A percentile compares a stretch with the other conserved stretches of the same genome.
Evolutionary conservation across 179 eudicot genomes (phyloP).

Genomic region (Spergularia azorica): DNA sequence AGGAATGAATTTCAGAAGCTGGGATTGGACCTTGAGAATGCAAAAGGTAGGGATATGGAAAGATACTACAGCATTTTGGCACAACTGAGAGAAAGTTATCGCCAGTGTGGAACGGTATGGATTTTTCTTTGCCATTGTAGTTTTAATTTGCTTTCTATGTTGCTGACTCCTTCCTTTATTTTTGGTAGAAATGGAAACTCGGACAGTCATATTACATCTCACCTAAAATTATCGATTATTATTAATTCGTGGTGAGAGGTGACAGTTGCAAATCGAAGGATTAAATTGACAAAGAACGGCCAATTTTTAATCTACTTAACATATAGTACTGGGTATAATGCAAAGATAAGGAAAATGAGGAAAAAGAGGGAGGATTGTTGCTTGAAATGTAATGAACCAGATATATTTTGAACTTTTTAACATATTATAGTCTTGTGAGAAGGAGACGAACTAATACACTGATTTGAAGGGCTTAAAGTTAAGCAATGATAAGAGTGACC

Average conservation of each 20-base stretch:
- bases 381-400: not conserved
- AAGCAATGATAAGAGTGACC: too few species aligned
- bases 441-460: too few species aligned
- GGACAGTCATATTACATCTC: not conserved
- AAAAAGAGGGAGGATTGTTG: not conserved
- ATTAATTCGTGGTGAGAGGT: not conserved
- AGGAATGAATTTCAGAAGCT: constrained; percentile 73
- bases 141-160: constrained; percentile 2
- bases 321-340: not conserved
- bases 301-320: not conserved
- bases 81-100: constrained; percentile 74
- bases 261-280: not conserved
- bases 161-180: not conserved
- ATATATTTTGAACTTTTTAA: not conserved
- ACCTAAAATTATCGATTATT: not conserved
- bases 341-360: not conserved
- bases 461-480: too few species aligned
- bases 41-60: constrained; percentile 68
- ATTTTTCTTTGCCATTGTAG: constrained; percentile 3
- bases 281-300: not conserved
- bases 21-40: constrained; percentile 79
- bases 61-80: constrained; percentile 57
- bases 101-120: constrained; percentile 76
- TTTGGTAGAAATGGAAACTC: not conserved
- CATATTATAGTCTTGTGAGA: not conserved